Evolutionary conservation across 352 stramenopile genomes (phyloP).

Genomic region (Globisporangium cystogenes): DNA sequence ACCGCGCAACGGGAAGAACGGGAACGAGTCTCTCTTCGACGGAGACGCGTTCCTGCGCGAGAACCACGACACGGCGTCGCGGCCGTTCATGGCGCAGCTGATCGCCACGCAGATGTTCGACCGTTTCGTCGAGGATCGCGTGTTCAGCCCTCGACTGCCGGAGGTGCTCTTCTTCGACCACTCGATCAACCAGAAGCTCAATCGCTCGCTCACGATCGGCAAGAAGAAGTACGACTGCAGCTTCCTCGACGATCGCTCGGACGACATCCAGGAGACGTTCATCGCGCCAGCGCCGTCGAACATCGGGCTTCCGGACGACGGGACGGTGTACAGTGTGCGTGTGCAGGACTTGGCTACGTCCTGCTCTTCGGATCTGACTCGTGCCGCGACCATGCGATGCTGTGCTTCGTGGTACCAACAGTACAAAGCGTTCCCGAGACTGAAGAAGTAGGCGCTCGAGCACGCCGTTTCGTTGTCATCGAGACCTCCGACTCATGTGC

Average conservation of each 20-base stretch:
- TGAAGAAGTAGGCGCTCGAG: constrained; percentile 57
- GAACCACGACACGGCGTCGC: constrained; percentile 49
- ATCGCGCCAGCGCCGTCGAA: constrained; percentile 76
- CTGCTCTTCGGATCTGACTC: no score
- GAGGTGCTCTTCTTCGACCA: constrained; percentile 85
- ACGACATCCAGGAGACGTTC: constrained; percentile 81
- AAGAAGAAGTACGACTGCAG: constrained; percentile 85
- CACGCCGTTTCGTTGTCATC: background rate
- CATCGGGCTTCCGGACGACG: constrained; percentile 71
- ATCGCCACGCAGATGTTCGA: constrained; percentile 82
- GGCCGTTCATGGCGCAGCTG: constrained; percentile 55
- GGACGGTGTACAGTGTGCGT: constrained; percentile 68
- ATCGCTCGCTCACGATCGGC: constrained; percentile 60
- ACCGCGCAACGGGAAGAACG: constrained; percentile 14
- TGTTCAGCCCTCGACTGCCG: constrained; percentile 51
- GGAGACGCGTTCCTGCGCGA: constrained; percentile 62
- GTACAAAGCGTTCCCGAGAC: constrained; percentile 74
- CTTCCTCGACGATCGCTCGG: constrained; percentile 70
- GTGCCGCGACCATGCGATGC: no score
- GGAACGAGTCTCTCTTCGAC: constrained; percentile 53
- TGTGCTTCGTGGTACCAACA: constrained; percentile 11
- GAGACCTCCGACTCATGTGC: background rate
- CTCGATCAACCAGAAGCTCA: constrained; percentile 85
- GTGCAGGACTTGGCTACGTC: background rate
- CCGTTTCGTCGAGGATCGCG: constrained; percentile 75